These are phyloP conservation scores for Amphirosellinia nigrospora DNA, from an alignment of 495 filamentous ascomycete species.

Conservation along the genomic window DNA sequence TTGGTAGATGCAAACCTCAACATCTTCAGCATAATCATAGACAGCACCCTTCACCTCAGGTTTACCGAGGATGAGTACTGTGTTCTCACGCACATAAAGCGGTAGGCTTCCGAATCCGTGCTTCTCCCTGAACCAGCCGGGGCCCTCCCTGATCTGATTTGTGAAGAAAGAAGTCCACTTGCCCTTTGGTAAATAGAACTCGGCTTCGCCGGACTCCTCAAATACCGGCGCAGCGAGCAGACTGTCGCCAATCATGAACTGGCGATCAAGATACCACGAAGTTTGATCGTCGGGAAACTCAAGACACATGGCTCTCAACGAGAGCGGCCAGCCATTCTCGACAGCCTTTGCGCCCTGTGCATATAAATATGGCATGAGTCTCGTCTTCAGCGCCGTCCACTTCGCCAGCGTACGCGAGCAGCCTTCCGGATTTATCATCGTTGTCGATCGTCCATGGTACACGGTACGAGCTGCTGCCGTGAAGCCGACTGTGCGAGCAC, in stretches of 20 bases:
- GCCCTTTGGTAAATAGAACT: constrained; percentile 67
- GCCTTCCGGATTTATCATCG: constrained; percentile 52
- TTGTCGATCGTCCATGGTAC: constrained; percentile 75
- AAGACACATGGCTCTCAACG: constrained; percentile 64
- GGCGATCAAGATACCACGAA: constrained; percentile 66
- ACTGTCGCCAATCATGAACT: constrained; percentile 68
- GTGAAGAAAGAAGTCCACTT: constrained; percentile 63
- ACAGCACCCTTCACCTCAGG: constrained; percentile 52
- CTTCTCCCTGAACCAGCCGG: constrained; percentile 55
- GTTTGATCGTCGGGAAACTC: constrained; percentile 71
- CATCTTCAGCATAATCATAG: constrained; percentile 55
- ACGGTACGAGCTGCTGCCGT: constrained; percentile 70
- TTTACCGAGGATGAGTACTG: constrained; percentile 54
- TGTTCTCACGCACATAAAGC: constrained; percentile 56
- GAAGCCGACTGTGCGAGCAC: constrained; percentile 70
- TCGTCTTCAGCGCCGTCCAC: constrained; percentile 66
- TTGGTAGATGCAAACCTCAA: constrained; percentile 51
- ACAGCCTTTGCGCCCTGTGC: constrained; percentile 58
- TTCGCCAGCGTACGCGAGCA: constrained; percentile 62
- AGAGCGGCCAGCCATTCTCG: constrained; percentile 56
- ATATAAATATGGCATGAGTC: constrained; percentile 67
- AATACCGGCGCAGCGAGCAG: constrained; percentile 68
- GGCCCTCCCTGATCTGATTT: constrained; percentile 49
- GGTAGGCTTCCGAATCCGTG: constrained; percentile 55
- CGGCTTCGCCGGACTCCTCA: constrained; percentile 61